phyloP scores from a whole-genome alignment of 2,329 filamentous ascomycete genomes.

The Myriosclerotinia duriaeana region DNA sequence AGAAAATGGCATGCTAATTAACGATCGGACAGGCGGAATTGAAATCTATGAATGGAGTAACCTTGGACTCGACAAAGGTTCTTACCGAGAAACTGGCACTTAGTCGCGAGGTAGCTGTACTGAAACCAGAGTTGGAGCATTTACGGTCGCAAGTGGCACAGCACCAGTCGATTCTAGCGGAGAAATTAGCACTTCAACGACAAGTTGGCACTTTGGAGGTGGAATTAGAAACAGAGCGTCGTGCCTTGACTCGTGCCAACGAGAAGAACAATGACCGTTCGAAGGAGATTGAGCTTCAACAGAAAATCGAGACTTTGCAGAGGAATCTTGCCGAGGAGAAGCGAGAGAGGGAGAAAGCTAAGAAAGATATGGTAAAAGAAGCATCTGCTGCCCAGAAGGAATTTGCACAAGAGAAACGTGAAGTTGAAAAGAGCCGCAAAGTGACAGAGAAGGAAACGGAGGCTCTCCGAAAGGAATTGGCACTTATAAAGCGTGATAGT shows the following conservation, averaged over 20 bases:
- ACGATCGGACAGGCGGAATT: slow-evolving; percentile 62
- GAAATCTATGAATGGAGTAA: slow-evolving; percentile 63
- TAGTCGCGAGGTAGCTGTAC: slow-evolving; percentile 55
- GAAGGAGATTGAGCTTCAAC: slow-evolving; percentile 46
- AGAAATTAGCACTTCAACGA: slow-evolving; percentile 77
- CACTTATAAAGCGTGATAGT: slow-evolving; percentile 43
- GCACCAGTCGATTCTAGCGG: slow-evolving; percentile 68
- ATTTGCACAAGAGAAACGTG: slow-evolving; percentile 40
- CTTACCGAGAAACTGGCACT: slow-evolving; percentile 65
- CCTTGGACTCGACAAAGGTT: slow-evolving; percentile 68
- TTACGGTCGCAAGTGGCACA: slow-evolving; percentile 56
- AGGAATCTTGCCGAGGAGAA: slow-evolving; percentile 42
- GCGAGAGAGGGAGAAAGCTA: slow-evolving; percentile 35
- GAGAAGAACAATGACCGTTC: slow-evolving; percentile 45
- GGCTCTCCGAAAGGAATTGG: slow-evolving; percentile 38
- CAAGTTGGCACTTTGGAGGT: slow-evolving; percentile 76
- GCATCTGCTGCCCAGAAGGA: slow-evolving; percentile 43
- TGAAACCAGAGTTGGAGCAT: slow-evolving; percentile 63
- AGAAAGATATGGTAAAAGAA: slow-evolving; percentile 41
- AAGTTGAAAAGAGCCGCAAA: slow-evolving; percentile 32
- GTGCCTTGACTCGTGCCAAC: slow-evolving; percentile 59
- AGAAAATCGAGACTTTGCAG: slow-evolving; percentile 44
- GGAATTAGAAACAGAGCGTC: slow-evolving; percentile 79
- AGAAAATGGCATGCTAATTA: slow-evolving; percentile 6
- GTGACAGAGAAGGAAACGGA: slow-evolving; percentile 37